Evolutionary conservation across 768 basidiomycete genomes (phyloP).

Genomic region (Tricholoma furcatifolium): DNA sequence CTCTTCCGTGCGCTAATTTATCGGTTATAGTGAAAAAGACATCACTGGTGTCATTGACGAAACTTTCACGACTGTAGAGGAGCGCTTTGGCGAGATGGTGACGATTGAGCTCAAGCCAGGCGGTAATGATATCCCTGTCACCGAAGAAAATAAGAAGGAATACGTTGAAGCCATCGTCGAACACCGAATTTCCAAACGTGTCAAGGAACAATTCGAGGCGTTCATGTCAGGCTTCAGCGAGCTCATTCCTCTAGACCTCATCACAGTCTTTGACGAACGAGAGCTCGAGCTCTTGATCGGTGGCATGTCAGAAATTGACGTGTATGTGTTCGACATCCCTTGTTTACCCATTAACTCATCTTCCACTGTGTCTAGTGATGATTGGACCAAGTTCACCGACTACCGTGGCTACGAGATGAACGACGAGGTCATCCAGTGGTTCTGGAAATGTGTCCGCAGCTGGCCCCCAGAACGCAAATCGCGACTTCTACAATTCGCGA

Average conservation of each 20-base stretch:
- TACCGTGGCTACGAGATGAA: constrained; percentile 96
- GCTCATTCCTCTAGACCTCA: constrained; percentile 94
- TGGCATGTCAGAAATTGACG: constrained; percentile 99
- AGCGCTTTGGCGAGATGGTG: constrained; percentile 97
- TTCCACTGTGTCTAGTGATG: constrained; percentile 54
- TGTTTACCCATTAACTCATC: background rate
- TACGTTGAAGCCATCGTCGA: constrained; percentile 94
- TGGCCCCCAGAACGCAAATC: constrained; percentile 99
- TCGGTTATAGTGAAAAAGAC: constrained; percentile 80
- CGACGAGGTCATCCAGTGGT: constrained; percentile 98
- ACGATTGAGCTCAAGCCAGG: constrained; percentile 93
- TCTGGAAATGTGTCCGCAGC: constrained; percentile 98
- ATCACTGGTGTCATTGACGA: constrained; percentile 98
- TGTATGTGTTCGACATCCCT: constrained; percentile 52
- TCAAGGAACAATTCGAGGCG: constrained; percentile 98
- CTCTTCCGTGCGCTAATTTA: constrained; percentile 6
- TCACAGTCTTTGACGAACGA: constrained; percentile 98
- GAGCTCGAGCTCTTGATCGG: constrained; percentile 97
- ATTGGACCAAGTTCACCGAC: constrained; percentile 99
- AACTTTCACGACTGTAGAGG: constrained; percentile 95
- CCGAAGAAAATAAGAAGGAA: constrained; percentile 98
- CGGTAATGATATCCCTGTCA: constrained; percentile 84
- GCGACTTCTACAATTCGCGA: constrained; percentile 93
- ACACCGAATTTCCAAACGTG: constrained; percentile 95
- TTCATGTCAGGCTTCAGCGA: constrained; percentile 99